Conservation (phyloP, 345 rosid genomes). For the Salix caprea region DNA sequence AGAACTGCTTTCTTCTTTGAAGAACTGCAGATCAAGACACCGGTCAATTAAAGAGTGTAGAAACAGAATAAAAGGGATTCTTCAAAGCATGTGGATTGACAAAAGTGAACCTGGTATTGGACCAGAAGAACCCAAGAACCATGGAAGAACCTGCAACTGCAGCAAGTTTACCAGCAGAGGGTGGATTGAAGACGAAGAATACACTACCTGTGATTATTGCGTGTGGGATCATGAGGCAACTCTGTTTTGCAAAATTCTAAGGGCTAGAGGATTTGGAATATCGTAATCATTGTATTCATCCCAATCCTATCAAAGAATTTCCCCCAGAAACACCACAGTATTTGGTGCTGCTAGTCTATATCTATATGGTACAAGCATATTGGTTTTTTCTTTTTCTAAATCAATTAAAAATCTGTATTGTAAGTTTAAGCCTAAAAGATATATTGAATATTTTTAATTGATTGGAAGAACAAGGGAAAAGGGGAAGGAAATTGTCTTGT, state of each 20-base stretch:
- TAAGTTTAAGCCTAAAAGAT: too few relatives aligned
- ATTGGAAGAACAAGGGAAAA: too few relatives aligned
- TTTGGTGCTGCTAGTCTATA: too few relatives aligned
- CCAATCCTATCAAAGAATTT: too few relatives aligned
- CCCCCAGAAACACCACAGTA: too few relatives aligned
- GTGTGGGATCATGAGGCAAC: background rate
- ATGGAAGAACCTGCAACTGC: background rate
- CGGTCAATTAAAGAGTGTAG: background rate
- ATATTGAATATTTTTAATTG: too few relatives aligned
- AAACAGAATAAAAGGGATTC: background rate
- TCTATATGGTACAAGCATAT: too few relatives aligned
- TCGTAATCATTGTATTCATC: too few relatives aligned
- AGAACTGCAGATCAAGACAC: background rate
- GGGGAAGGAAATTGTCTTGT: too few relatives aligned
- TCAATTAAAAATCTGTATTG: too few relatives aligned
- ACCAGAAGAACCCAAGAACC: background rate
- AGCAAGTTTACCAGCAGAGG: too few relatives aligned
- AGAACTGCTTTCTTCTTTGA: background rate
- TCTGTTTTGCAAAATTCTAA: constrained; percentile 3
- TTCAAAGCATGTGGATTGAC: background rate
- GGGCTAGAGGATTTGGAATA: background rate
- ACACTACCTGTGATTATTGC: background rate
- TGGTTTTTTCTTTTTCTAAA: too few relatives aligned
- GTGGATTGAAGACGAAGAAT: background rate
- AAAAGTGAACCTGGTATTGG: background rate